phyloP scores from a whole-genome alignment of 306 rosid species.

The Adenanthera pavonina region DNA sequence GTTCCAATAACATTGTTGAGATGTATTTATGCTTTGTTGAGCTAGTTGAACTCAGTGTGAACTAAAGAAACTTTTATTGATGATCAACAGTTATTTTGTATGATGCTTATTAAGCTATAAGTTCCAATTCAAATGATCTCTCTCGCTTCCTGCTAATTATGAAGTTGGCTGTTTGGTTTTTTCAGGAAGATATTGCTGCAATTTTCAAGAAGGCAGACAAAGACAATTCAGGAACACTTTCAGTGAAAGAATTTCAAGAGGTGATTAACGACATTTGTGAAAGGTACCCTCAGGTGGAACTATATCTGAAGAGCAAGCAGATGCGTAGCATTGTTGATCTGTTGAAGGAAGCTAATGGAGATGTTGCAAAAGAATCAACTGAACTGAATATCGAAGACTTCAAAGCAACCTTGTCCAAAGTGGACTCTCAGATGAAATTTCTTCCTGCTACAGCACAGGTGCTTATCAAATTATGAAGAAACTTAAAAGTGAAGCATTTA shows the following conservation, averaged over 20 bases:
- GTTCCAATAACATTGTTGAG: too few species aligned
- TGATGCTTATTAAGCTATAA: not conserved
- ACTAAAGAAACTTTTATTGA: not conserved
- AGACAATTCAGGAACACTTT: slow-evolving; percentile 83
- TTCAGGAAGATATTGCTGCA: slow-evolving; percentile 79
- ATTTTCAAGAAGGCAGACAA: slow-evolving; percentile 85
- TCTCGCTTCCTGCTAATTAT: not conserved
- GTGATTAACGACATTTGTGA: slow-evolving; percentile 78
- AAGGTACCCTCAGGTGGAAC: slow-evolving; percentile 94
- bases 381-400: slow-evolving; percentile 78
- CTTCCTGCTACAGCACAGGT: slow-evolving; percentile 99
- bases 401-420: slow-evolving; percentile 82
- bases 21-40: not conserved
- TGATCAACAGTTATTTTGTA: not conserved
- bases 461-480: not conserved
- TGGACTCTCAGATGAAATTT: slow-evolving; percentile 92
- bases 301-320: slow-evolving; percentile 76
- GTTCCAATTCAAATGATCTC: slow-evolving; percentile 5
- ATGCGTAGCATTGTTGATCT: slow-evolving; percentile 75
- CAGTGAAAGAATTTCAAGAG: slow-evolving; percentile 71
- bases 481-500: not conserved
- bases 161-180: slow-evolving; percentile 34
- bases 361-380: slow-evolving; percentile 56
- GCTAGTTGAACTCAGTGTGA: not conserved
- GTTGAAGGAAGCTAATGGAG: slow-evolving; percentile 66